phyloP scores from a whole-genome alignment of 2,329 filamentous ascomycete species.

The Biscogniauxia sp. region DNA sequence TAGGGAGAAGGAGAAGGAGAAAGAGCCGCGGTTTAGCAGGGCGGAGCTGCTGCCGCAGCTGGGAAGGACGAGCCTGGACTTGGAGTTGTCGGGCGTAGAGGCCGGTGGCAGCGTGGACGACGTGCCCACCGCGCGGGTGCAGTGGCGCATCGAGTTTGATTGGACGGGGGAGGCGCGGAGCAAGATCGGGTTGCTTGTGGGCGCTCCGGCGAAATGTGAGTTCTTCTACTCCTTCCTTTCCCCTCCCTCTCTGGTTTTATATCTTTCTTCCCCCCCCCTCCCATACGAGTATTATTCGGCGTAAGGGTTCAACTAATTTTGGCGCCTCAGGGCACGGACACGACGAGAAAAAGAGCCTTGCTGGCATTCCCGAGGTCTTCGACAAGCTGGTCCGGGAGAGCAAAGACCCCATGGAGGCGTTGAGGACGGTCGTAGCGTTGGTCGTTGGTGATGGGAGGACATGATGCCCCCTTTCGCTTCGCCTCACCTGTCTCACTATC shows the following conservation, averaged over 20 bases:
- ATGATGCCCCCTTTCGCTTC: neutral
- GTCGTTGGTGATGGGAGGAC: slow-evolving; percentile 43
- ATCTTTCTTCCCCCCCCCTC: neutral
- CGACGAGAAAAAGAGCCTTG: slow-evolving; percentile 55
- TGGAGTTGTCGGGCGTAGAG: slow-evolving; percentile 39
- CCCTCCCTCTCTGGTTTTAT: neutral
- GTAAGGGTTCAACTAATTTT: neutral
- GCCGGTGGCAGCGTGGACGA: slow-evolving; percentile 32
- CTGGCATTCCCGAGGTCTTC: slow-evolving; percentile 60
- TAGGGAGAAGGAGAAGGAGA: slow-evolving; percentile 13
- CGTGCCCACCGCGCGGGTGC: slow-evolving; percentile 48
- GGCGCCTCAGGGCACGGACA: slow-evolving; percentile 53
- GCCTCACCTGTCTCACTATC: neutral
- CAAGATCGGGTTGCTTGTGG: slow-evolving; percentile 51
- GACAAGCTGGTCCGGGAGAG: slow-evolving; percentile 54
- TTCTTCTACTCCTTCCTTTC: neutral
- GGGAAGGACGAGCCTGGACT: slow-evolving; percentile 48
- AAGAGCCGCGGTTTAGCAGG: slow-evolving; percentile 28
- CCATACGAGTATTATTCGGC: too few relatives aligned
- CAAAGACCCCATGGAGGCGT: slow-evolving; percentile 54
- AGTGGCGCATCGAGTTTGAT: slow-evolving; percentile 66
- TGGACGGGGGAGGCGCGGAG: slow-evolving; percentile 71
- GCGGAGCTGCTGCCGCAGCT: slow-evolving; percentile 53
- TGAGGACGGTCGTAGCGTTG: slow-evolving; percentile 59
- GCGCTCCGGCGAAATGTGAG: slow-evolving; percentile 64